Evolutionary conservation across 2,329 filamentous ascomycete species (phyloP), one percentile per base, ranked within the genome.

Genomic region (Ceratocystis cubensis): DNA sequence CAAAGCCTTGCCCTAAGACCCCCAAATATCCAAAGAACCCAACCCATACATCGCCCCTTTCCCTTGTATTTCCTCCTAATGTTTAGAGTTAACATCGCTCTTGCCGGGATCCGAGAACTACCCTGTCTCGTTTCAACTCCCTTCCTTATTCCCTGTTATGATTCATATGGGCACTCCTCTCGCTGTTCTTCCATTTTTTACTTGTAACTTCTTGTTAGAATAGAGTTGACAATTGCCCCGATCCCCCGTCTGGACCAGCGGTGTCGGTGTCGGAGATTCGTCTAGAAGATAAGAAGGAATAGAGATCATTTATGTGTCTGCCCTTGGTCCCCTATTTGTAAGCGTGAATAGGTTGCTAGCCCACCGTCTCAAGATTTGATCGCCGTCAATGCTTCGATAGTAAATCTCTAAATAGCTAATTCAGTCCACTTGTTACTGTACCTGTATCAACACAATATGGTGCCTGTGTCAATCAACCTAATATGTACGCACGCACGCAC

Each of bases 81-180:
- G 22, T 30, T 57, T 28, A 57, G 28, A 57, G 53, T 28, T 57
- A 30, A 17, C 53, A 57, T 57, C 28, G 53, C 22, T 15, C 53
- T 57, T 57, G 53, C 53, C 53, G 53, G 28, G 22, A 57, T 33
- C 53, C 53, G 53, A 57, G 53, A 57, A 13, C 25, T 57, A 17
- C 22, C 28, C n/a, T 57, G 53, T 57, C 53, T 33, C 28, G 53
- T 30, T 57, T 57, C 53, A 57, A 57, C 53, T 17, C 13, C 53
- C 53, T 25, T 22, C 46, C n/a, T 22, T 25, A 20, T 22, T 2
- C 17, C 22, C 48, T 53, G n/a, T 4, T 30, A 15, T 57, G 6
- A 17, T 15, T 33, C 22, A 22, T 57, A 30, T n/a, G 17, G 10
- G 10, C 53, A 57, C 53, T 57, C 53, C 53, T 57, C 53, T 33